Conservation (phyloP, 2,329 filamentous ascomycete species). For the Penicillium sp. region DNA sequence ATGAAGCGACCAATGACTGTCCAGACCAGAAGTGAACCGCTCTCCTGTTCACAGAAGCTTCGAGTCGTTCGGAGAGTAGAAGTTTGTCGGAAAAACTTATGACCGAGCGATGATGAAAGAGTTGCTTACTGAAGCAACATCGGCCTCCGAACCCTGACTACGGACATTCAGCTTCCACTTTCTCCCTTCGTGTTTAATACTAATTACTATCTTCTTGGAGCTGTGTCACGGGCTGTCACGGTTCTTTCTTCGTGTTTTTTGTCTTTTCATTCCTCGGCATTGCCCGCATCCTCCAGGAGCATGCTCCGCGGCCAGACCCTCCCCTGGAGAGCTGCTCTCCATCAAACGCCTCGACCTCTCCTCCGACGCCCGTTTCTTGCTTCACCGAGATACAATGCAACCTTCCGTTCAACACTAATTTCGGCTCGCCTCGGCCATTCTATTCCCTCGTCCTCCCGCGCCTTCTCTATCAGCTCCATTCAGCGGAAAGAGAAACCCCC, state of each 20-base stretch:
- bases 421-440: slow-evolving; percentile 25
- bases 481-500: slow-evolving; percentile 56
- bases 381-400: slow-evolving; percentile 32
- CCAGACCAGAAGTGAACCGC: slow-evolving; percentile 9
- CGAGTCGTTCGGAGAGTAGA: slow-evolving; percentile 33
- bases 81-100: slow-evolving; percentile 35
- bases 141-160: slow-evolving; percentile 15
- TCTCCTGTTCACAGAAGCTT: slow-evolving; percentile 30
- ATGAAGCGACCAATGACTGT: slow-evolving; percentile 12
- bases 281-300: slow-evolving; percentile 32
- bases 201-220: slow-evolving; percentile 12
- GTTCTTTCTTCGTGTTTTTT: slow-evolving; percentile 7
- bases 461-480: slow-evolving; percentile 46
- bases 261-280: background rate
- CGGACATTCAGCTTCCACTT: slow-evolving; percentile 13
- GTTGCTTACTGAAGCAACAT: slow-evolving; percentile 31
- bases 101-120: slow-evolving; percentile 32
- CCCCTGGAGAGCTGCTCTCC: slow-evolving; percentile 62
- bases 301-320: slow-evolving; percentile 64
- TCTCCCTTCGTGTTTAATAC: slow-evolving; percentile 10
- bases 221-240: slow-evolving; percentile 12
- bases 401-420: slow-evolving; percentile 27
- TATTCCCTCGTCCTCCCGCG: slow-evolving; percentile 33
- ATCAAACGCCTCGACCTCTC: slow-evolving; percentile 46
- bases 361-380: slow-evolving; percentile 33